phyloP scores from a whole-genome alignment of 352 stramenopile species.

The Globisporangium parvum region DNA sequence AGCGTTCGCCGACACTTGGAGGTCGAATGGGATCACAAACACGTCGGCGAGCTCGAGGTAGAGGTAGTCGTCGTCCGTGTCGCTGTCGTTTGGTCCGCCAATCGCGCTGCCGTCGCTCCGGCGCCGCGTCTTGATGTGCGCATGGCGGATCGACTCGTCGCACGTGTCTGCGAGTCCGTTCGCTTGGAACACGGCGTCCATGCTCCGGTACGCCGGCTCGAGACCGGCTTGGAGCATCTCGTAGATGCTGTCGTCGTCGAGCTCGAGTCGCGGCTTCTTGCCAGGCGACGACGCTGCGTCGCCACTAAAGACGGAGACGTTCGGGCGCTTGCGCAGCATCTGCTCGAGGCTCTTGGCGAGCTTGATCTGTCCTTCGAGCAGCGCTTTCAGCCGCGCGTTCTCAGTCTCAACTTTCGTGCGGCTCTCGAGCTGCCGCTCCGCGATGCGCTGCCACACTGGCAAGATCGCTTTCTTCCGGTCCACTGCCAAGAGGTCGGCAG shows the following conservation, averaged over 20 bases:
- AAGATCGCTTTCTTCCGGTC: constrained; percentile 6
- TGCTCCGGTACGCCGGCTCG: constrained; percentile 27
- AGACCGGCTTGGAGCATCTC: constrained; percentile 31
- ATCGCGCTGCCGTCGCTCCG: constrained; percentile 1
- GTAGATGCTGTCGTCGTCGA: constrained; percentile 23
- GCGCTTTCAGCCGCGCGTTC: constrained; percentile 3
- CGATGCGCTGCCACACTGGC: constrained; percentile 10
- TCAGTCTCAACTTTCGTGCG: constrained; percentile 2
- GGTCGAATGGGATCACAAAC: constrained; percentile 35
- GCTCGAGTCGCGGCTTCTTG: constrained; percentile 19
- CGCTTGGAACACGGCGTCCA: constrained; percentile 35
- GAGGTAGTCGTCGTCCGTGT: constrained; percentile 20
- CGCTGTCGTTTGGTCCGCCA: neutral
- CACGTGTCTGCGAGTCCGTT: constrained; percentile 36
- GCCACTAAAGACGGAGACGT: neutral
- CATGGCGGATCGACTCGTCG: constrained; percentile 38
- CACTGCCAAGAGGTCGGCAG: neutral
- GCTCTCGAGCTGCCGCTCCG: constrained; percentile 6
- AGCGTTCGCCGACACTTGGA: constrained; percentile 20
- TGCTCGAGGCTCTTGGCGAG: constrained; percentile 7
- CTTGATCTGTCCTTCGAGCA: constrained; percentile 8
- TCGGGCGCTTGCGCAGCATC: constrained; percentile 2
- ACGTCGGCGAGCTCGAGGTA: constrained; percentile 36
- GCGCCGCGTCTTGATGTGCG: constrained; percentile 22
- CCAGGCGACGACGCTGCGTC: neutral